Percentiles rank a stretch among this genome's conserved stretches.
These are phyloP conservation scores for Colletotrichum sp. DNA, from an alignment of 2,329 filamentous ascomycete species.

Conservation along the genomic window DNA sequence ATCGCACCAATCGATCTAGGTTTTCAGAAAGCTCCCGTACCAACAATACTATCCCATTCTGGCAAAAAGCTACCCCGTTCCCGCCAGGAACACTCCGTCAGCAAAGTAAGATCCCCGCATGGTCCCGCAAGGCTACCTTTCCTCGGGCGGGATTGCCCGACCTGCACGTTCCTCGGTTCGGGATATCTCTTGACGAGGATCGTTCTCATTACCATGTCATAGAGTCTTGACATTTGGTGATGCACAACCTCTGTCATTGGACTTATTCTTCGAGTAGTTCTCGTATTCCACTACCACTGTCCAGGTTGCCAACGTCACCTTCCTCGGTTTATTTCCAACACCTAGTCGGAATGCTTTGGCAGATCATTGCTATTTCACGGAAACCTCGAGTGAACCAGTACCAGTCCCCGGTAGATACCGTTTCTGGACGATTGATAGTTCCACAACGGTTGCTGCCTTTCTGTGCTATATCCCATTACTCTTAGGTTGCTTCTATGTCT, in stretches of 20 bases:
- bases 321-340: not conserved
- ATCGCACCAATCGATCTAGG: not conserved
- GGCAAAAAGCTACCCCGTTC: not conserved
- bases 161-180: not conserved
- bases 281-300: not conserved
- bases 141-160: not conserved
- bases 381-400: not conserved
- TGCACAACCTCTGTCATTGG: not conserved
- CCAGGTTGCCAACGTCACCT: rapidly evolving
- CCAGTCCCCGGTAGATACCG: not conserved
- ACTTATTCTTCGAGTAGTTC: not conserved
- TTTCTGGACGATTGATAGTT: not conserved
- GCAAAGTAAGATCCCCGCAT: not conserved
- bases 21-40: not conserved
- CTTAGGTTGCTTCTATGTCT: not conserved
- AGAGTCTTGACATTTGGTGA: not conserved
- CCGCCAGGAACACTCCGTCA: not conserved
- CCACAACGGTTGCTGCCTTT: rapidly evolving
- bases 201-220: not conserved
- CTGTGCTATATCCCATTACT: not conserved
- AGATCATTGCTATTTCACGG: not conserved
- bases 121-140: not conserved
- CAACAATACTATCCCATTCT: not conserved
- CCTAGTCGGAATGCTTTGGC: not conserved
- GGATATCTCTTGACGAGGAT: not conserved